A percentile compares a stretch with the other conserved stretches of the same genome.
Evolutionary conservation across 768 basidiomycete species (phyloP).

Genomic region (Mycena epipterygia): DNA sequence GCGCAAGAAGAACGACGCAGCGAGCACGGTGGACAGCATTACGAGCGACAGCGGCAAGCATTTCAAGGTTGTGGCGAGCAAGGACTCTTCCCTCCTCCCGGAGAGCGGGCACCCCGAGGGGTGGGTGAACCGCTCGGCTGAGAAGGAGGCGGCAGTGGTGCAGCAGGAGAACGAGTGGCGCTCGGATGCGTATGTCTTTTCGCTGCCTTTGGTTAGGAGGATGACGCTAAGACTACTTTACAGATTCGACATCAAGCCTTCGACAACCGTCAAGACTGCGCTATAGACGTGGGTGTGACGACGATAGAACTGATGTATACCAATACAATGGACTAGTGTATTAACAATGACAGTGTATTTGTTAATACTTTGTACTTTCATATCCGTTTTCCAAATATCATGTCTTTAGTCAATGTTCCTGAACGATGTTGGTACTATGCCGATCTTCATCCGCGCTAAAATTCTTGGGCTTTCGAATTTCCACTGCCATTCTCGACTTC

Average conservation of each 20-base stretch:
- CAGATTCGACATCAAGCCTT: slow-evolving; percentile 22
- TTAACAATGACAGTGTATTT: too few relatives aligned
- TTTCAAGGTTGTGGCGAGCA: slow-evolving; percentile 85
- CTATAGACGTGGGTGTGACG: too few relatives aligned
- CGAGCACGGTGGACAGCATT: slow-evolving; percentile 30
- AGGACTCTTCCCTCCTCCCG: slow-evolving; percentile 77
- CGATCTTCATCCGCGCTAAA: too few relatives aligned
- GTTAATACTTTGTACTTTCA: too few relatives aligned
- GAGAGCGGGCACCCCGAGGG: slow-evolving; percentile 76
- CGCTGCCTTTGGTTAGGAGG: background rate
- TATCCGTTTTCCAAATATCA: too few relatives aligned
- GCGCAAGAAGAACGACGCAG: slow-evolving; percentile 61
- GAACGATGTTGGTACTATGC: too few relatives aligned
- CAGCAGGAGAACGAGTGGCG: slow-evolving; percentile 54
- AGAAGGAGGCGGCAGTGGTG: slow-evolving; percentile 51
- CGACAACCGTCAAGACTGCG: too few relatives aligned
- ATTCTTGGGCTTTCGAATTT: too few relatives aligned
- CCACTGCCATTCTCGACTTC: too few relatives aligned
- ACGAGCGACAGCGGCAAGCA: slow-evolving; percentile 56
- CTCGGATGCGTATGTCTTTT: slow-evolving; percentile 54
- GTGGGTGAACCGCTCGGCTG: slow-evolving; percentile 74
- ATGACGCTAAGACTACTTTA: background rate
- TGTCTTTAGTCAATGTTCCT: too few relatives aligned
- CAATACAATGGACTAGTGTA: too few relatives aligned
- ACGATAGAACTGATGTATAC: too few relatives aligned